Conservation (phyloP, 1,139 yeast genomes). For the Nadsonia starkeyi-henricii region DNA sequence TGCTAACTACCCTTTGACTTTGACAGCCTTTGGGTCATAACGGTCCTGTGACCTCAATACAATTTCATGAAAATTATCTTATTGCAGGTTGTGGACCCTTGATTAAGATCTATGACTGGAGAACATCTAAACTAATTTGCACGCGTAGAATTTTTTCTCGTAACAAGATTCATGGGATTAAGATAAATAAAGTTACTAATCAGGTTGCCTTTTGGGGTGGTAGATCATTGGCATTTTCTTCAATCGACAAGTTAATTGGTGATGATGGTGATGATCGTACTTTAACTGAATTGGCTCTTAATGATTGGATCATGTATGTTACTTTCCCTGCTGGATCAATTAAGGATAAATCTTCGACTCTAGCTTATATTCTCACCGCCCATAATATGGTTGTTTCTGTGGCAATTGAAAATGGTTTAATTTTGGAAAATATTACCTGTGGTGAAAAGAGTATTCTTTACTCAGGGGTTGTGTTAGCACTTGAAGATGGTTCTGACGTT, state of each 20-base stretch:
- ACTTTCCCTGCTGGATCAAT: constrained; percentile 28
- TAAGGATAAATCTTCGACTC: constrained; percentile 21
- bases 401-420: constrained; percentile 16
- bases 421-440: constrained; percentile 35
- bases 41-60: constrained; percentile 66
- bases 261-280: constrained; percentile 5
- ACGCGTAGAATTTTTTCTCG: constrained; percentile 40
- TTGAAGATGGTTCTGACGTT: constrained; percentile 27
- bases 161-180: constrained; percentile 71
- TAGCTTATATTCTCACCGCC: constrained; percentile 48
- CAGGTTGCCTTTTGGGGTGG: constrained; percentile 54
- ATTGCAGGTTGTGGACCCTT: constrained; percentile 69
- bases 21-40: constrained; percentile 21
- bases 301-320: constrained; percentile 67
- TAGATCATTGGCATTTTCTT: constrained; percentile 43
- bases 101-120: constrained; percentile 40
- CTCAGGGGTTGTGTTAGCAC: constrained; percentile 59
- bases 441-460: constrained; percentile 73
- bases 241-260: constrained; percentile 20
- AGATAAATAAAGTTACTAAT: constrained; percentile 21
- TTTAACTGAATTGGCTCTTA: constrained; percentile 35
- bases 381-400: constrained; percentile 46
- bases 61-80: constrained; percentile 29
- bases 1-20: not conserved
- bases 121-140: constrained; percentile 27